A percentile compares a stretch with the other conserved stretches of the same genome.
phyloP scores from a whole-genome alignment of 176 grass and related monocot species.

The Musa beccarii region DNA sequence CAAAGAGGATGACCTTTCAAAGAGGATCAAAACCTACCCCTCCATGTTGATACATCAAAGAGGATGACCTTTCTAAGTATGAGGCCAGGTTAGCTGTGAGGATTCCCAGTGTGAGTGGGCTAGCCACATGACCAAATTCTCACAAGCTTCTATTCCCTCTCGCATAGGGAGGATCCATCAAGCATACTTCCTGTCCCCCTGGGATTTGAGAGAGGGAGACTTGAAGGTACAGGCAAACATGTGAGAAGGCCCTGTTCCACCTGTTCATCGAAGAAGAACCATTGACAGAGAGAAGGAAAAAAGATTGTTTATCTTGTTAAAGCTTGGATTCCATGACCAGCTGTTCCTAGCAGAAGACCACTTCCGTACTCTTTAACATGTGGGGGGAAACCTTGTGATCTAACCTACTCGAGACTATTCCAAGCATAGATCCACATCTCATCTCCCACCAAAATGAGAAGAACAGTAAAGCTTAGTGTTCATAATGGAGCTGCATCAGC shows the following conservation, averaged over 20 bases:
- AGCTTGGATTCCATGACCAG: not conserved
- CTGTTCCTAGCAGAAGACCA: not conserved
- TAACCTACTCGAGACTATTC: too few species aligned
- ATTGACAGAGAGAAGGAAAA: not conserved
- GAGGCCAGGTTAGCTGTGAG: not conserved
- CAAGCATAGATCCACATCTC: too few species aligned
- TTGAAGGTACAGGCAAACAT: constrained; percentile 8
- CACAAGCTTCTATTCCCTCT: constrained; percentile 11
- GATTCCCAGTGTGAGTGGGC: not conserved
- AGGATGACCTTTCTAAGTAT: not conserved
- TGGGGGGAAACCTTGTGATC: too few species aligned
- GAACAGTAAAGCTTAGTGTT: too few species aligned
- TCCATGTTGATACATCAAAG: too few species aligned
- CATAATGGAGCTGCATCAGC: too few species aligned
- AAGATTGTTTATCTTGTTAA: not conserved
- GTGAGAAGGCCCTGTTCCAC: constrained; percentile 1
- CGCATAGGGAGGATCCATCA: constrained; percentile 8
- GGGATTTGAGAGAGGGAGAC: not conserved
- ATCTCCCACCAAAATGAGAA: too few species aligned
- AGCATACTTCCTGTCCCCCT: constrained; percentile 9
- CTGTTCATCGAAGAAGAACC: not conserved
- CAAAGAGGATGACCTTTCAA: too few species aligned
- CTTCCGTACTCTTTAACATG: not conserved
- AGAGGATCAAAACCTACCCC: too few species aligned
- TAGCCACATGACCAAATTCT: constrained; percentile 9